Evolutionary conservation across 306 rosid genomes (phyloP).

Genomic region (Sicyos edulis): DNA sequence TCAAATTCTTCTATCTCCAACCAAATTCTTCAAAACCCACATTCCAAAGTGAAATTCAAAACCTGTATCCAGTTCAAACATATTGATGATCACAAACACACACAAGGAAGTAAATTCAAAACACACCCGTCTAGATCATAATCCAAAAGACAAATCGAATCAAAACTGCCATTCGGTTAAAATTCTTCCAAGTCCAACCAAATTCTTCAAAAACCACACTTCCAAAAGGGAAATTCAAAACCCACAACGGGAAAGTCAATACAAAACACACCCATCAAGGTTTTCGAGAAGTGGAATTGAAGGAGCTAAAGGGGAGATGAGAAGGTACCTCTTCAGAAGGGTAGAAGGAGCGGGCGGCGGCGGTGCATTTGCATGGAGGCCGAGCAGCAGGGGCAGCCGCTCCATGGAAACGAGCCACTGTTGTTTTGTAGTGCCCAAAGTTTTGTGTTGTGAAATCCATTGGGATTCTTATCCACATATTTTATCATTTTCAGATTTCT

Average conservation of each 20-base stretch:
- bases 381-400: background rate
- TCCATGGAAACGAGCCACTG: background rate
- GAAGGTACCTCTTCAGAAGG: constrained; percentile 6
- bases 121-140: background rate
- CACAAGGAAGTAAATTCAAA: background rate
- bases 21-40: constrained; percentile 6
- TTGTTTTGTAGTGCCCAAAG: constrained; percentile 28
- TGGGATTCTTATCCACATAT: constrained; percentile 78
- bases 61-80: background rate
- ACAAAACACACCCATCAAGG: background rate
- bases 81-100: constrained; percentile 3
- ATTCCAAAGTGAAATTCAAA: background rate
- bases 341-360: background rate
- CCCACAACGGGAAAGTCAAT: too few species aligned
- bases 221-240: background rate
- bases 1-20: constrained; percentile 1
- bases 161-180: background rate
- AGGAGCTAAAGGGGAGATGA: background rate
- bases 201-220: background rate
- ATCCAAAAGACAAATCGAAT: background rate
- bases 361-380: constrained; percentile 24
- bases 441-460: constrained; percentile 52
- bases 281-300: background rate
- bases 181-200: constrained; percentile 4
- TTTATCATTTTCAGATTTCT: constrained; percentile 43